Base-by-base conservation (phyloP, 805 yeast species). In the Candida insectorum region DNA sequence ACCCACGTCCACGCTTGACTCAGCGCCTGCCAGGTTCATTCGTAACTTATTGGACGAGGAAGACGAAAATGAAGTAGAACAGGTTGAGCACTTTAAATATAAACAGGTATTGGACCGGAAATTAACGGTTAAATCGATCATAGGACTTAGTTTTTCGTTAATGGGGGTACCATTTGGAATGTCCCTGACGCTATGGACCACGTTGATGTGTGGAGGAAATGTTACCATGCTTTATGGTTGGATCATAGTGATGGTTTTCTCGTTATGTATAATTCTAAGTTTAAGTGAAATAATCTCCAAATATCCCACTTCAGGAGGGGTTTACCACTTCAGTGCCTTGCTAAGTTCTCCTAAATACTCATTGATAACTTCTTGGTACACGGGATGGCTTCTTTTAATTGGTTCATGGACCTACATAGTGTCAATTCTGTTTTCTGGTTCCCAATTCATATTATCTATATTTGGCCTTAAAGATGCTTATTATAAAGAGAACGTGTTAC, bases 121-220 rank as follows among this genome's bases (percentile, higher is more conserved):
- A 40, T 66, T 84, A 36, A 79, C 85, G 0, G 79, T 81, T 8
- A 64, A 77, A 1, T 80, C 89, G 0, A 76, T 85, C 28, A 74
- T 85, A 15, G 95, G 93, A 4, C 60, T 85, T 16, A 91, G 93
- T 0, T 83, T 85, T 52, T 78, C 88, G 1, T 59, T 85, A 20
- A 82, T 85, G 89, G 85, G 86, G 26, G 89, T 86, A 0, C 91
- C 89, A 0, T 71, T 83, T 46, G 88, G 91, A 1, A 70, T 85
- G 46, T 77, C 87, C 7, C 77, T 86, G 3, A 82, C 88, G 1
- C 65, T 85, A 52, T 77, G 81, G 49, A 79, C 81, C 19, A 82
- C 85, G 3, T 59, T 85, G 33, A 69, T 78, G 7, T 85, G 83
- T 56, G 95, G 94, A 6, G 87, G 88, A 1, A 81, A 82, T 33